Evolutionary conservation across 257 asterid species (phyloP).

Genomic region (Ajuga chamaepitys): DNA sequence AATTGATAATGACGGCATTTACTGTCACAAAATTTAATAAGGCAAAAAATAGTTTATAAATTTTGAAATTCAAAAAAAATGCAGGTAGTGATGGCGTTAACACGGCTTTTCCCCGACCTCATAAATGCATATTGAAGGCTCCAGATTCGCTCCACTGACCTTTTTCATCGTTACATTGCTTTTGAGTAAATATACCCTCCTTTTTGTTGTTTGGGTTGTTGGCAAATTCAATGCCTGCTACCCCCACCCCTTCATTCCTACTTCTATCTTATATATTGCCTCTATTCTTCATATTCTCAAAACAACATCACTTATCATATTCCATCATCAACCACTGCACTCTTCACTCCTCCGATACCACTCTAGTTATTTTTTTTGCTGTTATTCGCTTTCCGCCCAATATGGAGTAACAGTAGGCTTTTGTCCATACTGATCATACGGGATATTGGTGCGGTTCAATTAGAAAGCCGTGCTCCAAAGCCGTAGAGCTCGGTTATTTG

Average conservation of each 20-base stretch:
- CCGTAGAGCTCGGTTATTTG: conserved; percentile 55
- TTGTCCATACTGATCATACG: conserved; percentile 25
- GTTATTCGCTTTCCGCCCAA: too few relatives aligned
- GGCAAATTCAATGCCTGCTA: conserved; percentile 49
- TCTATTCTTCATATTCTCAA: conserved; percentile 3
- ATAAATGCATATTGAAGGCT: conserved; percentile 71
- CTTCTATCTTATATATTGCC: conserved; percentile 15
- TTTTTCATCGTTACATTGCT: conserved; percentile 61
- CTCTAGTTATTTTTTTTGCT: too few relatives aligned
- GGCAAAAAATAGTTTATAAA: background rate
- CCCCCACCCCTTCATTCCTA: conserved; percentile 2
- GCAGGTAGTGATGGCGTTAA: conserved; percentile 35
- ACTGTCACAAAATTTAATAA: conserved; percentile 1
- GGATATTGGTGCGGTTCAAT: conserved; percentile 98
- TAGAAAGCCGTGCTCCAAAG: conserved; percentile 52
- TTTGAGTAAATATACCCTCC: conserved; percentile 56
- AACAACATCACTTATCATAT: background rate
- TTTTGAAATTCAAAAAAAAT: conserved; percentile 54
- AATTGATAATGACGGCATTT: conserved; percentile 14
- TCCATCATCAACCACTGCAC: background rate
- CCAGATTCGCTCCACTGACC: conserved; percentile 67
- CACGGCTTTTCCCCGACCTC: conserved; percentile 57
- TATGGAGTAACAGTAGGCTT: background rate
- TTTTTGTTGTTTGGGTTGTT: conserved; percentile 56
- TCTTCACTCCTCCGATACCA: too few relatives aligned